phyloP scores from a whole-genome alignment of 2,329 filamentous ascomycete species.

The Pestalotiopsis sp. region DNA sequence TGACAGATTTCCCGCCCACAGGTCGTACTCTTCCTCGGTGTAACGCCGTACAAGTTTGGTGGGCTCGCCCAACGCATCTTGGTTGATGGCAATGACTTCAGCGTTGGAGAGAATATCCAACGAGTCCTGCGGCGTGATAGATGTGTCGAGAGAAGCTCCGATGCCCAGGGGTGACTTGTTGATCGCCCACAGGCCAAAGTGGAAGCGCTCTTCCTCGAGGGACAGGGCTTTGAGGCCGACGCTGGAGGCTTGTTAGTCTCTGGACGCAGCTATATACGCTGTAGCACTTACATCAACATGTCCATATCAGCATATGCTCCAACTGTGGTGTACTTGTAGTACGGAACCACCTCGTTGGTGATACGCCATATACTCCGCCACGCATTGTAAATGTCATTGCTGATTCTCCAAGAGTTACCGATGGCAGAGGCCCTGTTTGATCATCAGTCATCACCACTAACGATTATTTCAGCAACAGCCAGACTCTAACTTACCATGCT shows the following conservation, averaged over 20 bases:
- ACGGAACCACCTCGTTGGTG: conserved; percentile 52
- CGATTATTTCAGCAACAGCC: no score
- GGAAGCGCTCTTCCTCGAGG: conserved; percentile 49
- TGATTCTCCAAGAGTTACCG: conserved; percentile 52
- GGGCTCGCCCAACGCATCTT: conserved; percentile 54
- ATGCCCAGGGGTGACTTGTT: conserved; percentile 53
- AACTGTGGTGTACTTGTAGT: conserved; percentile 42
- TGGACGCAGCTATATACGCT: background rate
- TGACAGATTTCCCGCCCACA: conserved; percentile 52
- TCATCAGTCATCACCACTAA: background rate
- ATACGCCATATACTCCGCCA: conserved; percentile 56
- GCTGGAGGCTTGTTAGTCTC: conserved; percentile 23
- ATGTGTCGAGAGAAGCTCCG: conserved; percentile 43
- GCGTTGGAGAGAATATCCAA: conserved; percentile 49
- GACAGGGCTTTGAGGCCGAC: conserved; percentile 50
- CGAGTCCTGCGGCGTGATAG: conserved; percentile 39
- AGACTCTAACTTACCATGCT: conserved; percentile 36
- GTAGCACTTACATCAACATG: conserved; percentile 47
- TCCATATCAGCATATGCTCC: conserved; percentile 55
- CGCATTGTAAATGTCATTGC: conserved; percentile 54
- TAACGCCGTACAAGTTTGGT: conserved; percentile 51
- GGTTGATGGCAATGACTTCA: conserved; percentile 60
- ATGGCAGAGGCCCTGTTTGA: conserved; percentile 40
- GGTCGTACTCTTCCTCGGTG: conserved; percentile 51
- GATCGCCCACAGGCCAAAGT: conserved; percentile 56